Base-by-base conservation (phyloP, 169 alveolate species). In the Prorocentrum cordatum region DNA sequence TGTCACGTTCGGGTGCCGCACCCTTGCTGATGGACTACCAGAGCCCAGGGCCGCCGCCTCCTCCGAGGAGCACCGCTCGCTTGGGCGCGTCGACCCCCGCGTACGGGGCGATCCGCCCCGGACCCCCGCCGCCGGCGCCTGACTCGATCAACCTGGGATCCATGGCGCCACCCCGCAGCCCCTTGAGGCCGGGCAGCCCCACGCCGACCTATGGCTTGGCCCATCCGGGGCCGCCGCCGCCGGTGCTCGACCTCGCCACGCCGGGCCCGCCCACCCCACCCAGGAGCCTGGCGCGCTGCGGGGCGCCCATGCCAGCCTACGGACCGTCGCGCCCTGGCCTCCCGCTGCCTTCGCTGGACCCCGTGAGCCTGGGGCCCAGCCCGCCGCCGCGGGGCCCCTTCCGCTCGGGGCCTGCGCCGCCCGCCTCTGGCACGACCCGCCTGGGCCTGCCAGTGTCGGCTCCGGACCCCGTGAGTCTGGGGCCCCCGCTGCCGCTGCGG, bases 391-490 rank as follows among this genome's bases (percentile, higher is more conserved):
- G 87, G 31, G 12, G 10, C 24, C 27, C 24, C 12, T 12, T 5
- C 47, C 47, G 18, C 5, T 38, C 18, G 10, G 82, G 42, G n/a
- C 82, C 42, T 72, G 47, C 33, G 2, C 6, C 42, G 7, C 47
- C 36, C n/a, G n/a, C n/a, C n/a, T n/a, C n/a, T n/a, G 22, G 87
- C 3, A 10, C 61, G 58, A 66, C 73, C 14, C 26, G 87, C 29
- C 58, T 36, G 7, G 87, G 36, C 42, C n/a, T 27, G 4, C 7
- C 62, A 3, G 14, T 33, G 36, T 27, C 58, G 10, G 20, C 50
- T n/a, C 31, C 36, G 77, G 92, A 84, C 54, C 32, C 26, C 47
- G 2, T 58, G 27, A 26, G 54, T 45, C 36, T 29, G 26, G 92
- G 71, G 39, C 20, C 42, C 1, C 12, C 54, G 16, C 4, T 38